phyloP scores from a whole-genome alignment of 1,139 yeast species.

The Geotrichum restrictum region DNA sequence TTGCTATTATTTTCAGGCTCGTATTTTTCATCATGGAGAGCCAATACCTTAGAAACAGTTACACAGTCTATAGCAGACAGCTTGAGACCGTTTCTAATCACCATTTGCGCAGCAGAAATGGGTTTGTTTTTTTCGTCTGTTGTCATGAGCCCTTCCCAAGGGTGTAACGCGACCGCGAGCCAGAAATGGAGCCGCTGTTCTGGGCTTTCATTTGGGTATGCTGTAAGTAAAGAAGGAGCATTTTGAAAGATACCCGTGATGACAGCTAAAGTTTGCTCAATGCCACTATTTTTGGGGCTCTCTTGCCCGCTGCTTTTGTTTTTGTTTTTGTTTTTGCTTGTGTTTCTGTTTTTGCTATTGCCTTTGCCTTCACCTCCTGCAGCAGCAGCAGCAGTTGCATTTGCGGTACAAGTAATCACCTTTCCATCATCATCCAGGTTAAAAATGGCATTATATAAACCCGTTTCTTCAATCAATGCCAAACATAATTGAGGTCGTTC shows the following conservation, averaged over 20 bases:
- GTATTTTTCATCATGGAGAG: too few relatives aligned
- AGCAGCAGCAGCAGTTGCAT: background rate
- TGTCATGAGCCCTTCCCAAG: conserved; percentile 46
- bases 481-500: conserved; percentile 63
- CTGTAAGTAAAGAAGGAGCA: background rate
- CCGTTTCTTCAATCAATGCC: conserved; percentile 51
- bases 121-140: conserved; percentile 40
- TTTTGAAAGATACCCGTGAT: too few relatives aligned
- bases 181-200: conserved; percentile 13
- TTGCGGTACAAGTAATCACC: too few relatives aligned
- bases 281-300: background rate
- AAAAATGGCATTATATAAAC: conserved; percentile 59
- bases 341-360: too few relatives aligned
- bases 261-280: background rate
- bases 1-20: too few relatives aligned
- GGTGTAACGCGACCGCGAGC: conserved; percentile 38
- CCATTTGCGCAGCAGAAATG: conserved; percentile 41
- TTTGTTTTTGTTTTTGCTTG: too few relatives aligned
- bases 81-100: conserved; percentile 68
- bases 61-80: conserved; percentile 58
- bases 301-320: too few relatives aligned
- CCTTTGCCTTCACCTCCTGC: background rate
- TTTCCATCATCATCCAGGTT: conserved; percentile 23
- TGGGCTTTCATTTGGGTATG: too few relatives aligned
- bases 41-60: conserved; percentile 46